Evolutionary conservation across 441 rosid species (phyloP).

Genomic region (Geranium incanum): DNA sequence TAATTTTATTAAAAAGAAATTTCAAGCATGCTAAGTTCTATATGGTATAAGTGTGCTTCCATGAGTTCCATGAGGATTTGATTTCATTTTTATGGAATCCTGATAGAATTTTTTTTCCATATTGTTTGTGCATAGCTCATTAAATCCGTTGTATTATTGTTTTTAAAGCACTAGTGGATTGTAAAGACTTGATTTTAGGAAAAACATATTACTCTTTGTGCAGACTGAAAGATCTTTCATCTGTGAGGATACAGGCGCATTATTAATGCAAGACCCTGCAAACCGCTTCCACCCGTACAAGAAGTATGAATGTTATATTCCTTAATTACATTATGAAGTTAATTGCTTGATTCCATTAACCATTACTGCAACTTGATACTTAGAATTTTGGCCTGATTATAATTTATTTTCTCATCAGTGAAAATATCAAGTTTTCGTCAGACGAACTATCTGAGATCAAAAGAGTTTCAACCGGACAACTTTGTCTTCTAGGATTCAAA

Average conservation of each 20-base stretch:
- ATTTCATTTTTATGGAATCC: constrained; percentile 7
- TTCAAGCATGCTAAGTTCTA: neutral
- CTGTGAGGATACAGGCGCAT: constrained; percentile 87
- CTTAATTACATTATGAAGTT: constrained; percentile 6
- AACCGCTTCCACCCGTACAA: constrained; percentile 55
- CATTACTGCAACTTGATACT: constrained; percentile 9
- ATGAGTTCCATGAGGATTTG: neutral
- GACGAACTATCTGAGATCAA: constrained; percentile 70
- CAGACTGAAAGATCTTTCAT: constrained; percentile 86
- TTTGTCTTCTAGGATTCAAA: constrained; percentile 87
- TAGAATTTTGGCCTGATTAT: constrained; percentile 19
- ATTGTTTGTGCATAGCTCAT: neutral
- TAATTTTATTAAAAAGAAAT: neutral
- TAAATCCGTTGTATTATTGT: neutral
- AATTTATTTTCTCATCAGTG: constrained; percentile 34
- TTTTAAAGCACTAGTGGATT: neutral
- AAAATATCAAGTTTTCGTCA: constrained; percentile 47
- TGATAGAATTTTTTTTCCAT: neutral
- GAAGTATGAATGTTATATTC: constrained; percentile 37
- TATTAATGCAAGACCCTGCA: constrained; percentile 58
- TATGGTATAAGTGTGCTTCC: neutral
- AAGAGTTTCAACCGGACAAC: constrained; percentile 57
- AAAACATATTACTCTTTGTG: constrained; percentile 24
- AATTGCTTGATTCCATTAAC: neutral
- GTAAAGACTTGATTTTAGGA: neutral